Evolutionary conservation across 108 stramenopile genomes (phyloP), one percentile per base, ranked within the genome.

Genomic region (Cyclotella atomus): DNA sequence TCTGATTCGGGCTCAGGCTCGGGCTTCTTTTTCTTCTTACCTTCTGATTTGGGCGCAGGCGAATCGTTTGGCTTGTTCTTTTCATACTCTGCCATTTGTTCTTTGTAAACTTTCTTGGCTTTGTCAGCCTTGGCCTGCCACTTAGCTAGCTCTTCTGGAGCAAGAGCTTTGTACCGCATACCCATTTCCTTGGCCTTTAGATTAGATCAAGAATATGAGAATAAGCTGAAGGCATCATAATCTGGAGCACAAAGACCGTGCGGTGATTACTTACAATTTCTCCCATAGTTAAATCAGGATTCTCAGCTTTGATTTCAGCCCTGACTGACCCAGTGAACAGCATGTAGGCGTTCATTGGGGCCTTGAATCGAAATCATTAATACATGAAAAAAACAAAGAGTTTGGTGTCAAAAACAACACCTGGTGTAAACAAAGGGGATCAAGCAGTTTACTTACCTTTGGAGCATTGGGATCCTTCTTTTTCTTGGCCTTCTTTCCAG

Each of bases 71-170:
- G 59, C 30, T 66, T 72, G 25, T 41, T 77, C 28, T 59, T 73
- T 29, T 82, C 53, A 32, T 82, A 82, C 19, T 59, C 64, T 21
- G 55, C 77, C 67, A 75, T 61, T 59, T 88, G 82, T 28, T 82
- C 62, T 52, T 85, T 69, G 80, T 89, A 93, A 0, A 88, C 83
- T 56, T 76, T 70, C 73, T 89, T 89, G 29, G 92, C 95, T 43
- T 81, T 84, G 16, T 74, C 67, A 10, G 89, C 91, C 67, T 77
- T 76, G 28, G 76, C 76, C 21, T 91, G 86, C 82, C 82, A 92
- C 65, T 86, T 83, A 12, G 70, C 77, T 76, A 79, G 87, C 41
- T 91, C 90, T 8, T 86, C 82, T 0, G 65, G 62, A 24, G 77
- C 59, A 21, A 93, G 45, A 12, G 59, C 76, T 44, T 86, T 90